Evolutionary conservation across 2,329 filamentous ascomycete species (phyloP).

Genomic region (Curvularia verruculosa): DNA sequence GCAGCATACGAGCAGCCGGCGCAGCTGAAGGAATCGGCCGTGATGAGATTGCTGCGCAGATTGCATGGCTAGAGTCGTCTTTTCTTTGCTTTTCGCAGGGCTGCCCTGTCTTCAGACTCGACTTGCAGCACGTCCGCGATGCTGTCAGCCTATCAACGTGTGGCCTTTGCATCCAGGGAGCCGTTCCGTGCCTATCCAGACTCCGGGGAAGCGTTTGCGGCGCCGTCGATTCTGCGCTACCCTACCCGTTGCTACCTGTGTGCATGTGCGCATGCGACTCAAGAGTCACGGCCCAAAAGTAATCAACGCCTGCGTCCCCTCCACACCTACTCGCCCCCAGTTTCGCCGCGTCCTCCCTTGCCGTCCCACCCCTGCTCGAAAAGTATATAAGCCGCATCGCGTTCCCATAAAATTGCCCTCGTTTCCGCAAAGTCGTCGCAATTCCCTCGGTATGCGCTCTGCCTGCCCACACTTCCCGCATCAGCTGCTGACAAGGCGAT

Average conservation of each 20-base stretch:
- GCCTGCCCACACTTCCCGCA: conserved; percentile 18
- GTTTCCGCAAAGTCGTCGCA: conserved; percentile 29
- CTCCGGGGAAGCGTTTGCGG: conserved; percentile 27
- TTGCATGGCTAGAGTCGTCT: conserved; percentile 6
- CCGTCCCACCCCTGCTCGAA: conserved; percentile 17
- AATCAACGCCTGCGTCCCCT: conserved; percentile 34
- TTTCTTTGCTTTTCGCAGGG: conserved; percentile 15
- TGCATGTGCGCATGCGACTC: conserved; percentile 22
- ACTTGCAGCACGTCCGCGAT: conserved; percentile 6
- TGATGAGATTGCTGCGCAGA: neutral
- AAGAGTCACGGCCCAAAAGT: conserved; percentile 34
- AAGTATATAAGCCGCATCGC: conserved; percentile 26
- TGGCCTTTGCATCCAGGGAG: conserved; percentile 5
- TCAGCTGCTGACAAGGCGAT: conserved; percentile 32
- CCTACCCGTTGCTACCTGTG: conserved; percentile 23
- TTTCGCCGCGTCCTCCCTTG: conserved; percentile 14
- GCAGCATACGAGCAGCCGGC: neutral
- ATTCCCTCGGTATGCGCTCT: conserved; percentile 40
- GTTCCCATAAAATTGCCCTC: conserved; percentile 15
- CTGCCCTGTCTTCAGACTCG: conserved; percentile 7
- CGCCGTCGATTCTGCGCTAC: conserved; percentile 14
- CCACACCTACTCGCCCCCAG: conserved; percentile 22
- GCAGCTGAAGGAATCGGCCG: neutral
- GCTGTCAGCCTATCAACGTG: conserved; percentile 25
- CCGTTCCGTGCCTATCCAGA: conserved; percentile 26